phyloP scores from a whole-genome alignment of 768 basidiomycete species.

The Leccinum broughii region DNA sequence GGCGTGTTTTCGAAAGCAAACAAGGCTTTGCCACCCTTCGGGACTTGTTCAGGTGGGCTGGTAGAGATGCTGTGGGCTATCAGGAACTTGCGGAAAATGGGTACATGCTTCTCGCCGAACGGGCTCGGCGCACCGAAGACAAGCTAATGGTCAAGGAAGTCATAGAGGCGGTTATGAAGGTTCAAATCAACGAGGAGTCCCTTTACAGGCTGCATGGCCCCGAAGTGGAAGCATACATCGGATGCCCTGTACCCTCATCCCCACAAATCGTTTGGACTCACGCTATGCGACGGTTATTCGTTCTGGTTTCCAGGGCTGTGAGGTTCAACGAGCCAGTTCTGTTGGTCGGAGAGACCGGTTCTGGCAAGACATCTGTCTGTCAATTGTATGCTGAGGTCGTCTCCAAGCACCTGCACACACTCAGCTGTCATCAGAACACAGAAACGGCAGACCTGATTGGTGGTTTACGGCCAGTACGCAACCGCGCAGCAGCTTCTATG shows the following conservation, averaged over 20 bases:
- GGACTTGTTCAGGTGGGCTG: slow-evolving; percentile 97
- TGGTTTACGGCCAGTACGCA: slow-evolving; percentile 85
- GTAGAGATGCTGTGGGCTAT: slow-evolving; percentile 82
- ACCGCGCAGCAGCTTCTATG: slow-evolving; percentile 56
- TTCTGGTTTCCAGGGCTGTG: slow-evolving; percentile 80
- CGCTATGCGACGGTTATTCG: slow-evolving; percentile 89
- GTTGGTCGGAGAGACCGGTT: slow-evolving; percentile 95
- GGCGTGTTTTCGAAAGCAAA: slow-evolving; percentile 96
- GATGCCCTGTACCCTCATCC: slow-evolving; percentile 48
- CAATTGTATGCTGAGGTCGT: slow-evolving; percentile 78
- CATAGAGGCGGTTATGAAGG: slow-evolving; percentile 86
- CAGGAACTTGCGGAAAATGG: slow-evolving; percentile 95
- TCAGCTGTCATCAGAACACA: slow-evolving; percentile 98
- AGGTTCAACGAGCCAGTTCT: slow-evolving; percentile 92
- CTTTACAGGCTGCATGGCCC: slow-evolving; percentile 63
- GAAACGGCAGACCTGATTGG: slow-evolving; percentile 98
- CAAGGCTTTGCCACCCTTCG: slow-evolving; percentile 96
- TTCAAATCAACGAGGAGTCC: slow-evolving; percentile 68
- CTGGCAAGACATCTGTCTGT: slow-evolving; percentile 96
- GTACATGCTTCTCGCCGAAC: slow-evolving; percentile 95
- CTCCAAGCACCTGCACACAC: slow-evolving; percentile 58
- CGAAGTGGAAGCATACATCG: slow-evolving; percentile 51
- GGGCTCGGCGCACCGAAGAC: slow-evolving; percentile 82
- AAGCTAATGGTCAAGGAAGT: slow-evolving; percentile 89
- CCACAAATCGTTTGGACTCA: slow-evolving; percentile 83